Evolutionary conservation across 2,329 filamentous ascomycete genomes (phyloP), one percentile per base, ranked within the genome.

Genomic region (Endothia cerciana): DNA sequence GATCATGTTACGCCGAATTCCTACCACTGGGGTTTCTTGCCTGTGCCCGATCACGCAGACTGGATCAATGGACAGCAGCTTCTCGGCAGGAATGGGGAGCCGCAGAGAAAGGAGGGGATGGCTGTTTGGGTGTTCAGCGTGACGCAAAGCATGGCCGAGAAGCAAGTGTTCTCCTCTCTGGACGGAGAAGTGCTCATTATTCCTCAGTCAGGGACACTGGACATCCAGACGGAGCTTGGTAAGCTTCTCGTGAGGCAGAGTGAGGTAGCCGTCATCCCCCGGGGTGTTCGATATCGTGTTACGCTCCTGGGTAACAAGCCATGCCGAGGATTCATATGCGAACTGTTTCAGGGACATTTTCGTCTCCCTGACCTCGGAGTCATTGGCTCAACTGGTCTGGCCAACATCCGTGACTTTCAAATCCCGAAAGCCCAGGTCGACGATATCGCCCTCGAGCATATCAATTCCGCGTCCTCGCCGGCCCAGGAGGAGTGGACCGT

Each of bases 81-180:
- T 36, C 81, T 92, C 17, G 89, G 88, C 1, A 89, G 89, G 10
- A 87, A 89, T 0, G 90, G 90, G 28, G 87, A 91, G 71, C 88
- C 89, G 0, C 88, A 87, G 0, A 85, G 89, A 78, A 92, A 92
- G 74, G 79, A 81, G 2, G 90, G 90, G 0, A 70, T 92, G 28
- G 89, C 88, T 7, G 90, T 91, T 60, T 84, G 88, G 74, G 85
- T 91, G 67, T 92, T 88, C 72, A 87, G 88, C 1, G 88, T 87
- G 2, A 89, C 88, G 30, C 89, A 87, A 71, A 84, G 86, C 71
- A 92, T 92, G 90, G 79, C 80, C 33, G 77, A 81, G 25, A 85
- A 86, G 56, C 83, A 88, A 69, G 89, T 89, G 0, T 92, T 92
- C 75, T 91, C 91, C 77, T 90, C 86, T 19, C 87, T 89, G 0